Conservation (phyloP, 306 rosid species). For the Cucurbita ficifolia region DNA sequence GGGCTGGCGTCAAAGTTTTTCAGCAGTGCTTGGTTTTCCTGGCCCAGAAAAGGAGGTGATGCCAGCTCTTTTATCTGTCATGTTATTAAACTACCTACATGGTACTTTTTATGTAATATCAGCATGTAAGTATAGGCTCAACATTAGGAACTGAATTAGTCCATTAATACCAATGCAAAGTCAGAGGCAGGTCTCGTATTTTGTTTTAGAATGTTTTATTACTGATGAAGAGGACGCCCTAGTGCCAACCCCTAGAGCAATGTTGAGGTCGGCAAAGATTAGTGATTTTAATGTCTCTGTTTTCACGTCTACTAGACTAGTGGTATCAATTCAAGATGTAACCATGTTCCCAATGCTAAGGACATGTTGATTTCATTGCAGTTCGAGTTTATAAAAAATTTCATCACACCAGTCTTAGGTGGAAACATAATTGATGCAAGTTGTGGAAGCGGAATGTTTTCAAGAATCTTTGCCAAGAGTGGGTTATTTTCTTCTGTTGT, state of each 20-base stretch:
- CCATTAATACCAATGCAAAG: background rate
- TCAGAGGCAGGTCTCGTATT: background rate
- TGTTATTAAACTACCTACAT: background rate
- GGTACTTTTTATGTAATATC: background rate
- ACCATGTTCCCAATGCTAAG: background rate
- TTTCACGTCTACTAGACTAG: background rate
- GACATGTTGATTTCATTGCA: constrained; percentile 28
- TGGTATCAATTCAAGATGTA: background rate
- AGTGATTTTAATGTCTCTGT: background rate
- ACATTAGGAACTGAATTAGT: background rate
- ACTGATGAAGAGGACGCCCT: background rate
- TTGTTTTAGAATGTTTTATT: background rate
- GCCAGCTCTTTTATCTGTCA: background rate
- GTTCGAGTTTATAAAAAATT: constrained; percentile 64
- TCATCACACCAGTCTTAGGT: constrained; percentile 57
- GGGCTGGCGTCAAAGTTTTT: constrained; percentile 90
- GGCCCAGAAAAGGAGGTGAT: constrained; percentile 92
- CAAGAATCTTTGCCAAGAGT: constrained; percentile 81
- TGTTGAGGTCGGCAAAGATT: background rate
- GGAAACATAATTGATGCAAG: constrained; percentile 89
- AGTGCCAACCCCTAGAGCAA: background rate
- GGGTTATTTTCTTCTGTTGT: constrained; percentile 64
- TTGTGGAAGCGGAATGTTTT: constrained; percentile 86
- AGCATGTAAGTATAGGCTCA: background rate
- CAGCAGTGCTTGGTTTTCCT: constrained; percentile 61